Evolutionary conservation across 1,284 basidiomycete genomes (phyloP), one percentile per base, ranked within the genome.

Genomic region (Agroathelia rolfsii): DNA sequence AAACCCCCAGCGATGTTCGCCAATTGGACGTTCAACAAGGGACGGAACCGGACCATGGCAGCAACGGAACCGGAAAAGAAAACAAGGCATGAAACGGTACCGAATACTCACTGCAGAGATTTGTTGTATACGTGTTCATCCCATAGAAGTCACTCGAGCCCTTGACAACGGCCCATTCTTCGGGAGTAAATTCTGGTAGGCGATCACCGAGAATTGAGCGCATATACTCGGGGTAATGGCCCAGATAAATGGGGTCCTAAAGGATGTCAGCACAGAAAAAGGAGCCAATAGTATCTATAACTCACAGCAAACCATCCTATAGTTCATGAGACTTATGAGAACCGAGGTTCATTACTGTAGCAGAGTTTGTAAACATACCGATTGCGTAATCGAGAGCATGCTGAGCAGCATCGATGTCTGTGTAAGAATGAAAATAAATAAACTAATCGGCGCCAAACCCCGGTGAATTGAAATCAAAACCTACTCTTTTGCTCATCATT

Each of bases 81-180:
- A 18, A 13, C 7, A 29, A 24, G 24, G 27, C n/a, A n/a, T n/a
- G n/a, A n/a, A n/a, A n/a, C n/a, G n/a, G n/a, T n/a, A n/a, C n/a
- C n/a, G 34, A 29, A 15, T 7, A 64, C 67, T 48, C 41, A 76
- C 73, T 68, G 56, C 73, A 69, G 12, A 79, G 62, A 49, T 82
- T 77, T 26, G 71, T 78, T 2, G 79, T 78, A 55, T 84, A 84
- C 7, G 76, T 77, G 55, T 82, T 78, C 61, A 76, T 67, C 19
- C 72, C 76, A 46, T 77, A 74, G 53, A 81, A 82, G 45, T 81
- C 80, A 3, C 74, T 76, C 5, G 72, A 76, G 24, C 72, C 79
- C 39, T 72, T 71, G 35, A 86, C 72, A 25, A 84, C 54, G 15
- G 53, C 52, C 25, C 67, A 43, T 47, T 86, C 79, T 35, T 75